phyloP scores from a whole-genome alignment of 805 yeast species.

The Ogataea nitratoaversa region DNA sequence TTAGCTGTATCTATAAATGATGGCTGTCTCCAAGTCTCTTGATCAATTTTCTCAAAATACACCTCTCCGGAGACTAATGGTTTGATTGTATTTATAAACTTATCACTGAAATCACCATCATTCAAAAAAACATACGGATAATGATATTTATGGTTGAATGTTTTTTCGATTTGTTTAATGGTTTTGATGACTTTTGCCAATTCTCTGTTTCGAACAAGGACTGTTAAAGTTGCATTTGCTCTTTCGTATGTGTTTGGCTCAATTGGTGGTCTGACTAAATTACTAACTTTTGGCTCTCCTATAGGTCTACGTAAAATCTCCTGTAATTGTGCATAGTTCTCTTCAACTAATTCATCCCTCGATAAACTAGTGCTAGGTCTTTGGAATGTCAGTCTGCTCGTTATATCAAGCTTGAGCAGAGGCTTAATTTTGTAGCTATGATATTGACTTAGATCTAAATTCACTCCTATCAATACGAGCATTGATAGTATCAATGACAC shows the following conservation, averaged over 20 bases:
- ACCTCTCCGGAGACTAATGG: slow-evolving; percentile 39
- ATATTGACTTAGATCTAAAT: not conserved
- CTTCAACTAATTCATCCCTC: slow-evolving; percentile 30
- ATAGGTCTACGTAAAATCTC: slow-evolving; percentile 35
- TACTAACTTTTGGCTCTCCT: slow-evolving; percentile 43
- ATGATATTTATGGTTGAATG: slow-evolving; percentile 63
- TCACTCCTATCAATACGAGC: slow-evolving; percentile 5
- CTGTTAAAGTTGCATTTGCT: slow-evolving; percentile 75
- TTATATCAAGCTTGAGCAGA: too few species aligned
- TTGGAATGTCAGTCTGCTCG: slow-evolving; percentile 14
- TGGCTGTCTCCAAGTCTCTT: slow-evolving; percentile 46
- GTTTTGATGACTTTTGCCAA: slow-evolving; percentile 43
- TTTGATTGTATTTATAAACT: slow-evolving; percentile 46
- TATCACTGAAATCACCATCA: slow-evolving; percentile 59
- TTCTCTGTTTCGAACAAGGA: slow-evolving; percentile 71
- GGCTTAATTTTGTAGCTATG: too few species aligned
- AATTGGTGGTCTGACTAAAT: slow-evolving; percentile 27
- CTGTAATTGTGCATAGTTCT: slow-evolving; percentile 37
- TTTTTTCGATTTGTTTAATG: slow-evolving; percentile 55
- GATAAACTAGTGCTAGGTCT: slow-evolving; percentile 8
- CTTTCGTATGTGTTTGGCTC: slow-evolving; percentile 28
- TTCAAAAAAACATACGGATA: slow-evolving; percentile 82
- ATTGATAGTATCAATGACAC: slow-evolving; percentile 7
- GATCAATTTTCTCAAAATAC: slow-evolving; percentile 49
- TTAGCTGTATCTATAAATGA: slow-evolving; percentile 32